Conservation (phyloP, 2,329 filamentous ascomycete species). For the Aspergillus sp. region DNA sequence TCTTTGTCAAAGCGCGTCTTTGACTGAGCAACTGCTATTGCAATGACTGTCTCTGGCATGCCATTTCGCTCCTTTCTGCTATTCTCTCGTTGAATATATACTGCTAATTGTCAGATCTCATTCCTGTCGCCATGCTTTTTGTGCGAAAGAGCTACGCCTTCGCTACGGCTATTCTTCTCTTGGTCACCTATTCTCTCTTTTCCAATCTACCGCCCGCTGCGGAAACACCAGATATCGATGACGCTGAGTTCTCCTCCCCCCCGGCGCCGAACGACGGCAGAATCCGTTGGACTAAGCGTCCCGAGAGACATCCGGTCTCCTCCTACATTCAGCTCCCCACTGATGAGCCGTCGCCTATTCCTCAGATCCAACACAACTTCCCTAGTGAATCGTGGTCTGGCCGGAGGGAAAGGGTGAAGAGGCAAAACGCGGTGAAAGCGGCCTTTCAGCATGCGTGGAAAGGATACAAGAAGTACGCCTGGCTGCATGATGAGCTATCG, state of each 20-base stretch:
- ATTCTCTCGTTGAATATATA: not conserved
- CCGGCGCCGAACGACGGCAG: conserved; percentile 5
- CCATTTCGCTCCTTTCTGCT: not conserved
- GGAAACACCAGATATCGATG: conserved; percentile 8
- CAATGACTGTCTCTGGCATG: not conserved
- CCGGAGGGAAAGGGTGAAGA: conserved; percentile 53
- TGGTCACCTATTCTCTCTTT: conserved; percentile 16
- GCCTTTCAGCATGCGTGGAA: conserved; percentile 72
- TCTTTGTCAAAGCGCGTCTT: too few species aligned
- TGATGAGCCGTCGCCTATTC: conserved; percentile 58
- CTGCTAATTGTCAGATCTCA: not conserved
- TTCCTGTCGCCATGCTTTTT: conserved; percentile 13
- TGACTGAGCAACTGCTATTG: too few species aligned
- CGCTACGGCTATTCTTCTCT: conserved; percentile 17
- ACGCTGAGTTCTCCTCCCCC: conserved; percentile 5
- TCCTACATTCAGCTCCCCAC: conserved; percentile 64
- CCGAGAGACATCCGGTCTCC: conserved; percentile 68
- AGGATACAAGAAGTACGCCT: conserved; percentile 72
- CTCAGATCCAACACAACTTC: conserved; percentile 68
- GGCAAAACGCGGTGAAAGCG: conserved; percentile 58
- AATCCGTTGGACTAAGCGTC: conserved; percentile 60
- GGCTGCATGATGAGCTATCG: conserved; percentile 75
- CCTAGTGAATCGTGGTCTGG: conserved; percentile 49
- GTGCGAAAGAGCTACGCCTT: conserved; percentile 17
- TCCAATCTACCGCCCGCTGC: conserved; percentile 14